phyloP scores from a whole-genome alignment of 257 asterid species.

The Scutellaria barbata region DNA sequence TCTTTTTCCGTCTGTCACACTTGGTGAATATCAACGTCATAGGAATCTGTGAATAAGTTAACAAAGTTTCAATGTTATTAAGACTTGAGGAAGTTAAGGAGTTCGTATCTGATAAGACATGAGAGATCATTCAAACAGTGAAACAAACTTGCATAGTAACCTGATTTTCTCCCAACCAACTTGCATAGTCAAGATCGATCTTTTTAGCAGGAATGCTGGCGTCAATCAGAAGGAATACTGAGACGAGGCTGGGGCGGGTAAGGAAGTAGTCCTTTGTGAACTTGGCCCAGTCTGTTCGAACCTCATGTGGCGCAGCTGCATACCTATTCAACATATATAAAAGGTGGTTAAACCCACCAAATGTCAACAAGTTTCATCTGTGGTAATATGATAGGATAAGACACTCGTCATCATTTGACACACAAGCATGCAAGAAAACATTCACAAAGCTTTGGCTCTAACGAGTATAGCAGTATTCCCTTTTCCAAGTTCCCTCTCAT shows the following conservation, averaged over 20 bases:
- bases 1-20: slow-evolving; percentile 96
- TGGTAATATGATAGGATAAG: not conserved
- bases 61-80: not conserved
- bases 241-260: slow-evolving; percentile 88
- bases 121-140: not conserved
- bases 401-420: not conserved
- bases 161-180: slow-evolving; percentile 95
- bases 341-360: not conserved
- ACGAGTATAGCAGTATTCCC: no score
- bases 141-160: slow-evolving; percentile 32
- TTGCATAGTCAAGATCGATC: slow-evolving; percentile 92
- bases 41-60: slow-evolving; percentile 67
- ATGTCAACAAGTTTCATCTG: not conserved
- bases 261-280: slow-evolving; percentile 95
- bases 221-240: slow-evolving; percentile 94
- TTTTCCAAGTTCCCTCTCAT: not conserved
- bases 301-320: slow-evolving; percentile 93
- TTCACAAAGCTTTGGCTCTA: no score
- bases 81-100: not conserved
- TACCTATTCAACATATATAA: slow-evolving; percentile 50
- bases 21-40: slow-evolving; percentile 93
- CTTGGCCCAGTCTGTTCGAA: slow-evolving; percentile 86
- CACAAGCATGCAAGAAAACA: not conserved
- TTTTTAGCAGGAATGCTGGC: slow-evolving; percentile 91
- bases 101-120: no score